Percentiles rank a stretch among this genome's conserved stretches.
phyloP scores from a whole-genome alignment of 805 yeast species.

The Isabelozyma pseudorhagii region DNA sequence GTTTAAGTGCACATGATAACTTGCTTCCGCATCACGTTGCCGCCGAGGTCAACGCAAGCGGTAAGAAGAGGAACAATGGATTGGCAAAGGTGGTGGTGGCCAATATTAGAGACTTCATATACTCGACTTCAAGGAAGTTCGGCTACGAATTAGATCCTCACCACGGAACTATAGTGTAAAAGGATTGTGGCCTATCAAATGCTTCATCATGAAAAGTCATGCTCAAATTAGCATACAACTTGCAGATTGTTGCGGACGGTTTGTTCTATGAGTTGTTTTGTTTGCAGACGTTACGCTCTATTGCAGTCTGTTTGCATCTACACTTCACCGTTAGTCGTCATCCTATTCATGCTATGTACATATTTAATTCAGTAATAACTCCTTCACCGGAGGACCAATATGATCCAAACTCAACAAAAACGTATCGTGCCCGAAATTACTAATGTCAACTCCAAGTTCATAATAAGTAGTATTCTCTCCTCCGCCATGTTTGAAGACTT shows the following conservation, averaged over 20 bases:
- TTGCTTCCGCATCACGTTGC: constrained; percentile 61
- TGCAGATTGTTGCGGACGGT: no score
- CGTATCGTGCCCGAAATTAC: constrained; percentile 90
- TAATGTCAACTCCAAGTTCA: constrained; percentile 73
- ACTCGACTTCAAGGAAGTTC: constrained; percentile 46
- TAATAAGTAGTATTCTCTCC: constrained; percentile 48
- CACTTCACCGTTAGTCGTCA: background rate
- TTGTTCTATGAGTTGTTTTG: no score
- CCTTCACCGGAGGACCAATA: constrained; percentile 72
- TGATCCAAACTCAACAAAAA: constrained; percentile 76
- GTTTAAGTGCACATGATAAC: constrained; percentile 88
- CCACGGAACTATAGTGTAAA: constrained; percentile 47
- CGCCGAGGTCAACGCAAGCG: constrained; percentile 16
- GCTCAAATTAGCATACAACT: no score
- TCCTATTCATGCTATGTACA: background rate
- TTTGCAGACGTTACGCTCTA: no score
- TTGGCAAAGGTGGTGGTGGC: constrained; percentile 66
- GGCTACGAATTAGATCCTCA: constrained; percentile 64
- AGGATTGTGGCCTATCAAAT: background rate
- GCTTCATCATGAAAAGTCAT: background rate
- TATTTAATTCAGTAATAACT: constrained; percentile 45
- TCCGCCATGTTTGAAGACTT: constrained; percentile 41
- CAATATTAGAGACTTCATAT: constrained; percentile 45
- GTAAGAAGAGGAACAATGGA: constrained; percentile 44
- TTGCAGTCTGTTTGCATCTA: background rate